Evolutionary conservation across 2,329 filamentous ascomycete species (phyloP), one percentile per base, ranked within the genome.

Genomic region (Juglanconis sp.): DNA sequence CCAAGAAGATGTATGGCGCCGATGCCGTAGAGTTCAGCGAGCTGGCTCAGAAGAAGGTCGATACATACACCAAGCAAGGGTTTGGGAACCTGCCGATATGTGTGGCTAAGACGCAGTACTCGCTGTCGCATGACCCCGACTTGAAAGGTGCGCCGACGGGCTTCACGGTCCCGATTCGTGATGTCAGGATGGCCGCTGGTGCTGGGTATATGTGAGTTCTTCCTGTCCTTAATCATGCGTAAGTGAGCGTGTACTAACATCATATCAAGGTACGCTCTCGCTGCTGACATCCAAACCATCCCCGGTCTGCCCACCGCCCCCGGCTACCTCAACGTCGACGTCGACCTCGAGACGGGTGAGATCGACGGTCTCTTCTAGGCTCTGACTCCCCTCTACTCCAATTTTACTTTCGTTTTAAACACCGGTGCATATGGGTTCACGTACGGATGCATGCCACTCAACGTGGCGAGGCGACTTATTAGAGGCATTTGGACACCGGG

Each of bases 71-170:
- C 36, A 86, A 87, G 72, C 95, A 98, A 76, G 95, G 95, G 50
- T 96, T 94, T 69, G 90, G 89, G 30, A 92, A 96, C 74, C 80
- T 99, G 65, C 95, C 95, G 40, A 96, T 98, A 71, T 99, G 95
- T 74, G 86, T 98, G 66, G 95, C 95, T 64, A 99, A 99, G 87
- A 99, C 95, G 13, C 95, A 99, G 76, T 99, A 99, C 80, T 96
- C 91, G 38, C 83, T 99, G 53, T 95, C 90, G 61, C 94, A 98
- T 75, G 92, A 99, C 73, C 89, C 94, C 2, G 87, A 90, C 10
- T 82, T 98, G 68, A 99, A 99, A 84, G 95, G 95, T 64, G 95
- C 95, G 8, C 95, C 95, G 31, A 91, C 88, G 4, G 95, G 94
- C 61, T 99, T 98, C 76, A 96, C 91, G 0, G 87, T 99, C 5